Evolutionary conservation across 2,329 filamentous ascomycete genomes (phyloP).

Genomic region (Beauveria bassiana): DNA sequence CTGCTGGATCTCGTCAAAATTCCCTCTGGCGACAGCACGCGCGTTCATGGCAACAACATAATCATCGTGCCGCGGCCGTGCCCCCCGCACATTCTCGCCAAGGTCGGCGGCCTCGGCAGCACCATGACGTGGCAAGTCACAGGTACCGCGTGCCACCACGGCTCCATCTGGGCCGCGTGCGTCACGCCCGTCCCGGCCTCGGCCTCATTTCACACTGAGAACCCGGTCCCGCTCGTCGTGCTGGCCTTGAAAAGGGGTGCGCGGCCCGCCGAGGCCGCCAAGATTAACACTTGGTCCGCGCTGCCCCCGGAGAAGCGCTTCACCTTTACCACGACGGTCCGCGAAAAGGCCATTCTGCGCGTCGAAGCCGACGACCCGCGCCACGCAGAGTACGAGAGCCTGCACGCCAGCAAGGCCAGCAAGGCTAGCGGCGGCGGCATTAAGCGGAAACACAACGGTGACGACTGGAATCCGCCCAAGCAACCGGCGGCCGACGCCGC

Average conservation of each 20-base stretch:
- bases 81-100: conserved; percentile 63
- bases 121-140: conserved; percentile 80
- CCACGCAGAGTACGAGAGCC: conserved; percentile 57
- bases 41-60: conserved; percentile 80
- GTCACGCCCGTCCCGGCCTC: conserved; percentile 64
- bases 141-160: conserved; percentile 65
- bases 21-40: conserved; percentile 62
- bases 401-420: conserved; percentile 50
- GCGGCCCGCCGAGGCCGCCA: conserved; percentile 69
- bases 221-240: conserved; percentile 69
- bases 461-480: conserved; percentile 34
- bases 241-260: conserved; percentile 70
- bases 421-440: conserved; percentile 34
- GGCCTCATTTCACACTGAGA: conserved; percentile 69
- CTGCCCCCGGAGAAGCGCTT: conserved; percentile 63
- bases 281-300: conserved; percentile 78
- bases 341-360: conserved; percentile 76
- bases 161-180: conserved; percentile 79
- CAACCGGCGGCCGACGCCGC: conserved; percentile 12
- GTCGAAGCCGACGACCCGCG: conserved; percentile 64
- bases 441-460: conserved; percentile 50
- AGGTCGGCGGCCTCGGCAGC: conserved; percentile 78
- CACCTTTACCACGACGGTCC: conserved; percentile 74
- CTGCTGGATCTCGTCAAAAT: conserved; percentile 56
- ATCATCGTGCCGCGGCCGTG: conserved; percentile 78